Evolutionary conservation across 805 yeast genomes (phyloP).

Genomic region (Isabelozyma heimii): DNA sequence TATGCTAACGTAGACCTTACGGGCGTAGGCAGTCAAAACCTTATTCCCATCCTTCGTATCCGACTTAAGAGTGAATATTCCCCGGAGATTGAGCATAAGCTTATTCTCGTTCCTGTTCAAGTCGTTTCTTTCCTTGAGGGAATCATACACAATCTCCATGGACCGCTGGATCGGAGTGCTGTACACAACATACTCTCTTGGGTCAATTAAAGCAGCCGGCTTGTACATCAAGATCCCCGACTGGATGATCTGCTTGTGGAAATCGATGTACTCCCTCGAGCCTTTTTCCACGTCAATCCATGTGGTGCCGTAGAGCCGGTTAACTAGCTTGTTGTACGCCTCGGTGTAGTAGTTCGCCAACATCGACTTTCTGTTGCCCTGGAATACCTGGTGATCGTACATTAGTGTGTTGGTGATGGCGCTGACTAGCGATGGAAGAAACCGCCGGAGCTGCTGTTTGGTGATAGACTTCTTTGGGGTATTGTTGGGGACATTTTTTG

Average conservation of each 20-base stretch:
- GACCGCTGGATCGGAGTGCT: slow-evolving; percentile 17
- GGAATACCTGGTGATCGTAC: slow-evolving; percentile 8
- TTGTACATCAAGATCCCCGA: slow-evolving; percentile 27
- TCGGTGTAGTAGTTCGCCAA: slow-evolving; percentile 17
- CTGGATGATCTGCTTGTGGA: slow-evolving; percentile 25
- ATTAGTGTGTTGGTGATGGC: slow-evolving; percentile 23
- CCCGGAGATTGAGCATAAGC: slow-evolving; percentile 15
- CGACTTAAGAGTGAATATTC: slow-evolving; percentile 12
- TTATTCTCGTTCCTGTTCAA: slow-evolving; percentile 14
- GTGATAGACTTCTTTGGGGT: slow-evolving; percentile 24
- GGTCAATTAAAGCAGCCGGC: slow-evolving; percentile 20
- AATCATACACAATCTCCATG: slow-evolving; percentile 19
- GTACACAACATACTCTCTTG: slow-evolving; percentile 12
- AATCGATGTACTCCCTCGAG: slow-evolving; percentile 9
- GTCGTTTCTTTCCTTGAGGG: slow-evolving; percentile 13
- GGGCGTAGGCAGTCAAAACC: slow-evolving; percentile 7
- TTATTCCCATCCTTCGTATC: slow-evolving; percentile 10
- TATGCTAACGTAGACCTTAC: slow-evolving; percentile 7
- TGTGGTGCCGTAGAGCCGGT: slow-evolving; percentile 18
- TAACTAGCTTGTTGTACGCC: slow-evolving; percentile 22
- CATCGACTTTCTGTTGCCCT: slow-evolving; percentile 7
- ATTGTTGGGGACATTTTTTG: slow-evolving; percentile 15
- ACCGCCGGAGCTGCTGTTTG: slow-evolving; percentile 16
- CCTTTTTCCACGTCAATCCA: slow-evolving; percentile 19
- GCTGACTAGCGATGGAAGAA: slow-evolving; percentile 16